Percentiles rank a stretch among this genome's conserved stretches.
Conservation (phyloP, 78 protist species). For the Thecamonas trahens region DNA sequence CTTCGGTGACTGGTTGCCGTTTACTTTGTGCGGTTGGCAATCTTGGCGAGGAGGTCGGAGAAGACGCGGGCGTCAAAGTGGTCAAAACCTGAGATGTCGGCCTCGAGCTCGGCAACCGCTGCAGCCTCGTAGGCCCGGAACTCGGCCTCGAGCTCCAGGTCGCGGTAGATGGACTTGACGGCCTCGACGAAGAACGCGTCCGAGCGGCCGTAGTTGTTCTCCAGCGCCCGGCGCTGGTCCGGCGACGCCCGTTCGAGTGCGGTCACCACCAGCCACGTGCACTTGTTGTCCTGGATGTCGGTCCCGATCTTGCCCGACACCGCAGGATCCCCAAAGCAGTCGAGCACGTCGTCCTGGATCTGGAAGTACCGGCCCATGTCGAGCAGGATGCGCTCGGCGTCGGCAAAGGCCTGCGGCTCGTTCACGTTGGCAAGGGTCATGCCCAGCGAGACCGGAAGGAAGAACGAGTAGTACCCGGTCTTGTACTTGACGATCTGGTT, state of each 20-base stretch:
- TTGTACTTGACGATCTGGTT: slow-evolving; percentile 87
- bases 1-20: too few relatives aligned
- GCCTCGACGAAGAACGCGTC: slow-evolving; percentile 3
- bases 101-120: neutral
- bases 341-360: slow-evolving; percentile 94
- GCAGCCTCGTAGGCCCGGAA: neutral
- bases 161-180: slow-evolving; percentile 65
- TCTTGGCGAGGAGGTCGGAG: slow-evolving; percentile 33
- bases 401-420: slow-evolving; percentile 23
- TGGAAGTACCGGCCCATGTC: slow-evolving; percentile 91
- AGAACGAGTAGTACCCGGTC: slow-evolving; percentile 96
- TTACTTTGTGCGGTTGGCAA: slow-evolving; percentile 42
- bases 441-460: slow-evolving; percentile 87
- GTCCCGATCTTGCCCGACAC: slow-evolving; percentile 94
- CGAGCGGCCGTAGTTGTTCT: slow-evolving; percentile 31
- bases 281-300: slow-evolving; percentile 94
- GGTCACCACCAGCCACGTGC: slow-evolving; percentile 85
- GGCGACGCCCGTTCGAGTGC: slow-evolving; percentile 53
- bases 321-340: slow-evolving; percentile 91
- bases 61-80: slow-evolving; percentile 5
- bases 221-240: slow-evolving; percentile 53
- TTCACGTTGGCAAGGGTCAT: slow-evolving; percentile 65
- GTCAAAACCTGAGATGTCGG: too few relatives aligned
- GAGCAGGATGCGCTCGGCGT: slow-evolving; percentile 62
- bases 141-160: slow-evolving; percentile 12